phyloP scores from a whole-genome alignment of 768 basidiomycete species.

The Termitomyces sp. region DNA sequence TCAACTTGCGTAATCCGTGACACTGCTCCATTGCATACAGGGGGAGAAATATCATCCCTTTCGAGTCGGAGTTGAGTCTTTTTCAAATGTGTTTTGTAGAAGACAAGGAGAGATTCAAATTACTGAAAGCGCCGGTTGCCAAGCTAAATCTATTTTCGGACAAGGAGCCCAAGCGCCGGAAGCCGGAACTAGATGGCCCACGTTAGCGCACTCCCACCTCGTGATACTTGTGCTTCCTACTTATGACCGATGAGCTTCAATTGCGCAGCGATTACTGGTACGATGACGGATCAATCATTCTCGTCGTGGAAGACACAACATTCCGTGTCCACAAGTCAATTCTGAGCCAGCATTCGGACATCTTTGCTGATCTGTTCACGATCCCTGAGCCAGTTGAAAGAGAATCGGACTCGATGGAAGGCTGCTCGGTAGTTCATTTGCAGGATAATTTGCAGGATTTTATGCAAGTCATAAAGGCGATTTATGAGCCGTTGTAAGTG shows the following conservation, averaged over 20 bases:
- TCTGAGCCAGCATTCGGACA: constrained; percentile 31
- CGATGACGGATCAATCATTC: constrained; percentile 32
- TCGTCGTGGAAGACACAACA: constrained; percentile 25
- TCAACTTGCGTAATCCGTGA: no score
- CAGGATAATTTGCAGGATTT: constrained; percentile 29
- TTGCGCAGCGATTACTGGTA: constrained; percentile 28
- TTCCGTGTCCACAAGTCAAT: constrained; percentile 36
- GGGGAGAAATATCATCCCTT: no score
- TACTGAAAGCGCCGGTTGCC: no score
- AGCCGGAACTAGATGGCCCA: no score
- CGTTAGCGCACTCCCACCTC: no score
- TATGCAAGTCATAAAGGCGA: constrained; percentile 26
- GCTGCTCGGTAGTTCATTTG: constrained; percentile 29
- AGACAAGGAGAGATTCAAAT: no score
- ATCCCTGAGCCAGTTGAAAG: constrained; percentile 27
- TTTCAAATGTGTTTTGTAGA: no score
- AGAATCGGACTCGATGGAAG: constrained; percentile 24
- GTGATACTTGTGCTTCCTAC: neutral
- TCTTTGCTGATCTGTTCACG: constrained; percentile 31
- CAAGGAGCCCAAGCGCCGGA: no score
- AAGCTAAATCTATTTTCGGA: no score
- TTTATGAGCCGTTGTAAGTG: constrained; percentile 25
- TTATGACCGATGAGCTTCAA: neutral
- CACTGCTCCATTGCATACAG: no score
- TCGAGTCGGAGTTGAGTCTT: no score